These are phyloP conservation scores for Ceratobasidium sp. DNA, from an alignment of 1,284 basidiomycete genomes.

Conservation along the genomic window DNA sequence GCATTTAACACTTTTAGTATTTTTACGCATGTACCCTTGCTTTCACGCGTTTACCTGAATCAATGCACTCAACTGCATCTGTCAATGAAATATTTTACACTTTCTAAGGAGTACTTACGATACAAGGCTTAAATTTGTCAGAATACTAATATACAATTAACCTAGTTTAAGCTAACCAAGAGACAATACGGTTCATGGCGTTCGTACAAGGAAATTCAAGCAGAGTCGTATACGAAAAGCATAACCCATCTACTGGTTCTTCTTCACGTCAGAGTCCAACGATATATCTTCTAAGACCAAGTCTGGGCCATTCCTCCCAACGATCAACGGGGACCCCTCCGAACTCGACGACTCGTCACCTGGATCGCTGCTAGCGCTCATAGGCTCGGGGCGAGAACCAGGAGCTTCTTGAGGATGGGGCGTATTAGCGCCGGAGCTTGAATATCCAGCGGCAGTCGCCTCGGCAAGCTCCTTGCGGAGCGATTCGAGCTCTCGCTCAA, in stretches of 20 bases:
- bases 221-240: background rate
- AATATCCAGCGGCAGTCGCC: conserved; percentile 39
- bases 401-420: conserved; percentile 11
- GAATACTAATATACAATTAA: conserved; percentile 35
- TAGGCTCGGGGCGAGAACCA: background rate
- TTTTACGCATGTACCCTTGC: conserved; percentile 11
- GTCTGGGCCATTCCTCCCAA: conserved; percentile 25
- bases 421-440: conserved; percentile 13
- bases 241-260: conserved; percentile 37
- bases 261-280: conserved; percentile 22
- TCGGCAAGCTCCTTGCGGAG: conserved; percentile 85
- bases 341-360: conserved; percentile 39
- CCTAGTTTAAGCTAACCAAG: conserved; percentile 6
- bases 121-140: conserved; percentile 8
- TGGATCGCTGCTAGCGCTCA: conserved; percentile 31
- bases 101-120: background rate
- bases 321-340: conserved; percentile 27
- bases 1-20: background rate
- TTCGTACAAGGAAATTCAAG: conserved; percentile 24
- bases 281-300: conserved; percentile 25
- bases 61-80: conserved; percentile 42
- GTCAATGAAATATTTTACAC: background rate
- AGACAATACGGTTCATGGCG: conserved; percentile 1
- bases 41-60: background rate
- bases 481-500: conserved; percentile 90